Evolutionary conservation across 176 grass and related monocot species (phyloP).

Genomic region (Aegilops speltoides): DNA sequence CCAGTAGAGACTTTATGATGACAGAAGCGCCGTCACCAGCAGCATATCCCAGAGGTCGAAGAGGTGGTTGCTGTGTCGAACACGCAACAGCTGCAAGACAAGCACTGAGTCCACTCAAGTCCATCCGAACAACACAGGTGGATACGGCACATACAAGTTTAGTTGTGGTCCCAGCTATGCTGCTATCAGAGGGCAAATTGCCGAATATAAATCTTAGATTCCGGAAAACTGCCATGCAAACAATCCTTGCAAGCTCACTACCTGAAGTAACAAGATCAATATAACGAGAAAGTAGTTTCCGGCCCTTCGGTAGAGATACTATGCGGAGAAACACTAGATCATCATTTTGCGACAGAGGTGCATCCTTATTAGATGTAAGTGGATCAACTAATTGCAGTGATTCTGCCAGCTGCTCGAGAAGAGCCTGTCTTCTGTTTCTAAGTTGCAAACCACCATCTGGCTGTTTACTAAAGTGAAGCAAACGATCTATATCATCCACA

Average conservation of each 20-base stretch:
- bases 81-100: slow-evolving; percentile 84
- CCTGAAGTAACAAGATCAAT: slow-evolving; percentile 55
- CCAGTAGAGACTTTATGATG: slow-evolving; percentile 72
- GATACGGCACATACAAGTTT: slow-evolving; percentile 53
- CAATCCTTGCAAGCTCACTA: slow-evolving; percentile 51
- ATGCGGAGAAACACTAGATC: slow-evolving; percentile 77
- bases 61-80: slow-evolving; percentile 73
- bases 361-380: slow-evolving; percentile 47
- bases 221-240: slow-evolving; percentile 79
- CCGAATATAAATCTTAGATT: slow-evolving; percentile 75
- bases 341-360: slow-evolving; percentile 41
- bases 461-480: slow-evolving; percentile 63
- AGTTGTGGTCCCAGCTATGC: slow-evolving; percentile 42
- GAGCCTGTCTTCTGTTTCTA: slow-evolving; percentile 59
- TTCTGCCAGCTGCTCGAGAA: slow-evolving; percentile 61
- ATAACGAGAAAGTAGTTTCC: slow-evolving; percentile 71
- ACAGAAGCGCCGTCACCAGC: slow-evolving; percentile 71
- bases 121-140: slow-evolving; percentile 57
- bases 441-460: slow-evolving; percentile 71
- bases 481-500: slow-evolving; percentile 76
- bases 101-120: slow-evolving; percentile 65
- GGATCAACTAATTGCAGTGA: slow-evolving; percentile 86
- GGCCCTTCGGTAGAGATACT: slow-evolving; percentile 76
- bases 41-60: slow-evolving; percentile 57
- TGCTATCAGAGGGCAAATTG: slow-evolving; percentile 41